These are phyloP conservation scores for Coemansia sp. DNA, from an alignment of 371 early-diverging fungal species.

Conservation along the genomic window DNA sequence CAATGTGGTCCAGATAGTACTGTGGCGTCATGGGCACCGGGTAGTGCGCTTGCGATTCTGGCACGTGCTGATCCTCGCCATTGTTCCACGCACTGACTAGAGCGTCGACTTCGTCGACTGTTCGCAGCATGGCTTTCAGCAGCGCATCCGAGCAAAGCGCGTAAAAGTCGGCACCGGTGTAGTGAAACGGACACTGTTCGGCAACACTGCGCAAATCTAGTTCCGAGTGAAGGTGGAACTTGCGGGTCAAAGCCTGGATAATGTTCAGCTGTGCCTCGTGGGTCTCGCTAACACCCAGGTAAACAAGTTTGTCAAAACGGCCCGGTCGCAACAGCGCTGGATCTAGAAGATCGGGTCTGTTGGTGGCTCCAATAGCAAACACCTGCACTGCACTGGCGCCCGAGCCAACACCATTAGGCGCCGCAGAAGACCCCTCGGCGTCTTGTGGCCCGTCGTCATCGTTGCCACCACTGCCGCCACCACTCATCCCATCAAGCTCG, in stretches of 20 bases:
- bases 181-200: constrained; percentile 82
- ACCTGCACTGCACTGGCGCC: constrained; percentile 60
- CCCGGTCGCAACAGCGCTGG: constrained; percentile 97
- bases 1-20: constrained; percentile 82
- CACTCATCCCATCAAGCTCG: constrained; percentile 89
- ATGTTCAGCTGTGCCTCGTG: constrained; percentile 86
- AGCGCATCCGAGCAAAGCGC: constrained; percentile 97
- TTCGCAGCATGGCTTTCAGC: constrained; percentile 92
- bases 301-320: constrained; percentile 93
- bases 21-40: constrained; percentile 67
- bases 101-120: constrained; percentile 75
- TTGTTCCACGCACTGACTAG: constrained; percentile 52
- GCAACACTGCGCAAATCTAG: constrained; percentile 75
- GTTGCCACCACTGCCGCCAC: not conserved
- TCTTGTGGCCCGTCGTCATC: constrained; percentile 5
- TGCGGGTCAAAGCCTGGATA: constrained; percentile 89
- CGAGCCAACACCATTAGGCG: not conserved
- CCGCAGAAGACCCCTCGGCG: not conserved
- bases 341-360: constrained; percentile 98
- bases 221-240: constrained; percentile 82
- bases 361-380: constrained; percentile 99
- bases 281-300: constrained; percentile 86
- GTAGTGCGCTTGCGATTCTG: constrained; percentile 10
- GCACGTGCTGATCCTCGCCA: not conserved
- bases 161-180: constrained; percentile 98